Evolutionary conservation across 164 flowering plant species (phyloP).

Genomic region (Brasenia schreberi): DNA sequence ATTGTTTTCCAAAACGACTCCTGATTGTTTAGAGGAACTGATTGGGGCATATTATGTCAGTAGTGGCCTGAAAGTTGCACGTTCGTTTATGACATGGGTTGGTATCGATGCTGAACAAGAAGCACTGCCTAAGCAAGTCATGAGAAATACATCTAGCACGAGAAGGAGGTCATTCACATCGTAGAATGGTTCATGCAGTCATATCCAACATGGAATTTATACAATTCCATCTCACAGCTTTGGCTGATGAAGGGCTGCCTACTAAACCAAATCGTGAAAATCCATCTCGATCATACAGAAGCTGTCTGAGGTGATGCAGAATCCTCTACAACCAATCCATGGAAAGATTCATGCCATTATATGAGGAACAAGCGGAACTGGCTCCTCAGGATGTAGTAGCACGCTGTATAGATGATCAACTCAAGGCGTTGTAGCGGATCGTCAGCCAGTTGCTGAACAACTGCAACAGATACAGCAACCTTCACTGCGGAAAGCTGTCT

Average conservation of each 20-base stretch:
- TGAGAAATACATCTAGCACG: slow-evolving; percentile 70
- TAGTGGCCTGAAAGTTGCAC: slow-evolving; percentile 61
- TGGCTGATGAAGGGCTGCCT: slow-evolving; percentile 69
- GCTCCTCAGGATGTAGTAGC: too few species aligned
- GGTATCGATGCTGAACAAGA: slow-evolving; percentile 47
- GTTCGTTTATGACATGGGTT: slow-evolving; percentile 70
- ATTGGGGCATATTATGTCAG: slow-evolving; percentile 80
- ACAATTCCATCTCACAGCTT: slow-evolving; percentile 97
- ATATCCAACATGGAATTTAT: slow-evolving; percentile 98
- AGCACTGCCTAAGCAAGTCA: slow-evolving; percentile 30
- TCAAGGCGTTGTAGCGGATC: too few species aligned
- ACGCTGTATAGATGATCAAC: too few species aligned
- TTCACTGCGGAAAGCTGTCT: too few species aligned
- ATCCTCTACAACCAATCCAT: too few species aligned
- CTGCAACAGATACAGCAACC: too few species aligned
- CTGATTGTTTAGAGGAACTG: slow-evolving; percentile 91
- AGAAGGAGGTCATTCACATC: slow-evolving; percentile 97
- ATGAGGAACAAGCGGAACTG: too few species aligned
- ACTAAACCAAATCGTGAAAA: too few species aligned
- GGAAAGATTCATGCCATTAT: too few species aligned
- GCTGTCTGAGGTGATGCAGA: too few species aligned
- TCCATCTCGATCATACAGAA: too few species aligned
- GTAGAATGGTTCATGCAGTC: slow-evolving; percentile 90
- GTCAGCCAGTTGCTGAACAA: too few species aligned
- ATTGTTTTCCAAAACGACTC: slow-evolving; percentile 73